These are phyloP conservation scores for Botrytis pseudocinerea DNA, from an alignment of 2,329 filamentous ascomycete species.

Conservation along the genomic window DNA sequence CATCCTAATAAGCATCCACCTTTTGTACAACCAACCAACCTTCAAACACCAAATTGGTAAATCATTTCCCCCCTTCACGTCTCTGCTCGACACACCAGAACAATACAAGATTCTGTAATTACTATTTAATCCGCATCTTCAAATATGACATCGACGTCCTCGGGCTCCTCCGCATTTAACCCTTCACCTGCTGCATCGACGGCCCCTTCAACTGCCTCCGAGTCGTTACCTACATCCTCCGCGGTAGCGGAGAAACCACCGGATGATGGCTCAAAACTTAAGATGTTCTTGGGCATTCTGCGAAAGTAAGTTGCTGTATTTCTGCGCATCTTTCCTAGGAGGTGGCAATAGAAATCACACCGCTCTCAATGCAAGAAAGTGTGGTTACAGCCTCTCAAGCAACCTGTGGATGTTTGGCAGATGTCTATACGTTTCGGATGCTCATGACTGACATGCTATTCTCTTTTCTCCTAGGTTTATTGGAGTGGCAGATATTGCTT, in stretches of 20 bases:
- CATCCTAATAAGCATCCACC: neutral
- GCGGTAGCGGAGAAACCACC: slow-evolving; percentile 53
- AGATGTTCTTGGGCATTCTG: slow-evolving; percentile 83
- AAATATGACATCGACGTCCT: slow-evolving; percentile 38
- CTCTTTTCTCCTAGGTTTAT: slow-evolving; percentile 67
- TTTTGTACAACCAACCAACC: slow-evolving; percentile 18
- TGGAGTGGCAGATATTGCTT: slow-evolving; percentile 91
- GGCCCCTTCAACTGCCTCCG: slow-evolving; percentile 34
- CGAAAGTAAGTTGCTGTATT: slow-evolving; percentile 65
- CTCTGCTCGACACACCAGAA: neutral
- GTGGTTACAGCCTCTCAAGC: slow-evolving; percentile 21
- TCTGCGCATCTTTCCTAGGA: neutral
- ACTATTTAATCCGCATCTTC: slow-evolving; percentile 1
- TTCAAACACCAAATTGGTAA: neutral
- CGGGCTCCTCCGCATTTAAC: slow-evolving; percentile 33
- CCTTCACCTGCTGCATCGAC: slow-evolving; percentile 35
- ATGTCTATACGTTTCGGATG: neutral
- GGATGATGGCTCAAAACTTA: slow-evolving; percentile 85
- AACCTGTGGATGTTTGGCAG: neutral
- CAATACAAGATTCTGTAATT: neutral
- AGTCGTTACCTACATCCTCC: slow-evolving; percentile 29
- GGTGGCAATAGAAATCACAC: slow-evolving; percentile 16
- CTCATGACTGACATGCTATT: slow-evolving; percentile 1
- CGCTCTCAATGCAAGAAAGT: slow-evolving; percentile 25
- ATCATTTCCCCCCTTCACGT: neutral